Percentiles rank a stretch among this genome's conserved stretches.
phyloP scores from a whole-genome alignment of 306 rosid genomes.

The Cucumis hystrix region DNA sequence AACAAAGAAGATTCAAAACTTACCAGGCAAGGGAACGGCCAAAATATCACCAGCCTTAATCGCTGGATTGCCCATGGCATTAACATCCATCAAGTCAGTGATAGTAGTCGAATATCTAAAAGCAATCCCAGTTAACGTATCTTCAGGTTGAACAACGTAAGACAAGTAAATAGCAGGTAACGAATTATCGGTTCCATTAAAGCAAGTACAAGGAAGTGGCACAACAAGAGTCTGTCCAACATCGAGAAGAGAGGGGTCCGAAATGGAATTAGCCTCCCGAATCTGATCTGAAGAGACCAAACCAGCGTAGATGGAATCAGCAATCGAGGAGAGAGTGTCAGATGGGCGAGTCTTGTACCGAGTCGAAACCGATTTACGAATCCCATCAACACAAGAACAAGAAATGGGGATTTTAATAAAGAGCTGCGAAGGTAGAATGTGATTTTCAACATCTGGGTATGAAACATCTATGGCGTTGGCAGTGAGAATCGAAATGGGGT shows the following conservation, averaged over 20 bases:
- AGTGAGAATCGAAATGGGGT: slow-evolving; percentile 70
- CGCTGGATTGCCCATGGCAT: slow-evolving; percentile 80
- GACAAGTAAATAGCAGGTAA: slow-evolving; percentile 87
- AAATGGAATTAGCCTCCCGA: slow-evolving; percentile 67
- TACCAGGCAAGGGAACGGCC: slow-evolving; percentile 84
- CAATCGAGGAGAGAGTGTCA: slow-evolving; percentile 64
- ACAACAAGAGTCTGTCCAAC: slow-evolving; percentile 74
- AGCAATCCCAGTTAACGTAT: slow-evolving; percentile 57
- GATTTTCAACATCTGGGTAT: slow-evolving; percentile 89
- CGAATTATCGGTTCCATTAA: slow-evolving; percentile 81
- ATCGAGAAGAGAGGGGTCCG: slow-evolving; percentile 65
- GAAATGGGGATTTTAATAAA: slow-evolving; percentile 67
- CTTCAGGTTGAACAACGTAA: slow-evolving; percentile 61
- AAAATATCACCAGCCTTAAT: slow-evolving; percentile 64
- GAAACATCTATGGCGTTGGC: slow-evolving; percentile 89
- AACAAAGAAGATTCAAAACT: not conserved
- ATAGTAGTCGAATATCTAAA: slow-evolving; percentile 64
- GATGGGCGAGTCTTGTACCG: slow-evolving; percentile 73
- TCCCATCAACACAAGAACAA: slow-evolving; percentile 87
- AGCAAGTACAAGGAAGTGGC: slow-evolving; percentile 95
- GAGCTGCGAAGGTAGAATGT: slow-evolving; percentile 73
- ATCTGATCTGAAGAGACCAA: slow-evolving; percentile 91
- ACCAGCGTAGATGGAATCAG: slow-evolving; percentile 62
- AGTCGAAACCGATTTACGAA: slow-evolving; percentile 72
- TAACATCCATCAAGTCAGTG: slow-evolving; percentile 94